Base-by-base conservation (phyloP, 768 basidiomycete genomes). In the Auriscalpium microsporum region DNA sequence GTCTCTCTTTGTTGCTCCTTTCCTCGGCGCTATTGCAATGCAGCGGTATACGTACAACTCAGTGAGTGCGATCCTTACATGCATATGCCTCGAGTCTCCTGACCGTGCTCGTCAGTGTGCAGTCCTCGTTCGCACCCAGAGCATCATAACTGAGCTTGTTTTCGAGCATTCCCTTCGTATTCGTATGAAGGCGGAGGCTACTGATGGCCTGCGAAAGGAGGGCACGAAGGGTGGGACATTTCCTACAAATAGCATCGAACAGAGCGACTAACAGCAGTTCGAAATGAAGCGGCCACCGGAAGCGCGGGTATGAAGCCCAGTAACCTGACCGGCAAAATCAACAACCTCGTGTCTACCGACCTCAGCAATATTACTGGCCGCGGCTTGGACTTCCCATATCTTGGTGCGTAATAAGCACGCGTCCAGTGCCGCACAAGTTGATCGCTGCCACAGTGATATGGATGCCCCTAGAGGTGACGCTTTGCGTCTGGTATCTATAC, bases 311-410 rank as follows among this genome's bases (percentile, higher is more conserved):
- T 47, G 3, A 51, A 56, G 37, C 64, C 69, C 10, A 70, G 69
- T 8, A 83, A 84, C 63, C 68, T 87, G 17, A 78, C 82, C 40
- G 88, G 90, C 10, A 86, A 81, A 64, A 83, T 91, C 65, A 90
- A 86, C 66, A 90, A 88, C 54, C 69, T 90, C 8, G 78, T 87
- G 37, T 82, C 86, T 8, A 82, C 83, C 2, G 88, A 91, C 67
- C 62, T 80, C 50, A 61, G 57, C 48, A 65, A 63, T 40, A 49
- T 71, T 16, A 48, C 64, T 14, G 61, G 63, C 1, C 68, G 65
- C 17, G 64, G 68, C 10, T 28, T 28, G 28, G 64, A 68, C 50
- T 66, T 66, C 42, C 46, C 52, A 10, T 48, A 59, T 7, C 19
- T 60, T 16, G 19, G 55, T 63, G 35, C 5, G 62, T 60, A 16